These are phyloP conservation scores for Hansenula sp. DNA, from an alignment of 1,139 yeast species.

Conservation along the genomic window DNA sequence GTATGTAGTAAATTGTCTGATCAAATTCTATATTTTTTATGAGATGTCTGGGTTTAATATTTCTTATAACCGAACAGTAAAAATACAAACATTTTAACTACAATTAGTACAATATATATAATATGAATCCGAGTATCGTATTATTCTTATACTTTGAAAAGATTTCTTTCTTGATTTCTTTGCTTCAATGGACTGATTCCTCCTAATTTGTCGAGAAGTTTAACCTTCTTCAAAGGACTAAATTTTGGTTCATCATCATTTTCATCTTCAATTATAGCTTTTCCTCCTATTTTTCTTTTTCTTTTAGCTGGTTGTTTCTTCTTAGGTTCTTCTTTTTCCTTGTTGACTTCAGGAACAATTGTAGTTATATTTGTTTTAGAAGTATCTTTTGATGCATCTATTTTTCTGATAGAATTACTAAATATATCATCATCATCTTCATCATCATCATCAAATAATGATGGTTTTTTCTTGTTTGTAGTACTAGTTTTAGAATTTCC, in stretches of 20 bases:
- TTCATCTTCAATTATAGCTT: constrained; percentile 15
- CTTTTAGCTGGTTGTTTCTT: constrained; percentile 6
- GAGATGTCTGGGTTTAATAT: too few relatives aligned
- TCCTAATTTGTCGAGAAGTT: constrained; percentile 18
- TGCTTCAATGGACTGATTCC: constrained; percentile 23
- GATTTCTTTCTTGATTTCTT: constrained; percentile 20
- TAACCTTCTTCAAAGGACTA: constrained; percentile 20
- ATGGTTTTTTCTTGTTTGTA: constrained; percentile 8
- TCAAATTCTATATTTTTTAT: too few relatives aligned
- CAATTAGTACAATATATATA: not conserved
- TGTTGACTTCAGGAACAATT: not conserved
- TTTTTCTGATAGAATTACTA: constrained; percentile 13
- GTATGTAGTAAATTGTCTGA: too few relatives aligned
- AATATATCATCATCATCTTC: constrained; percentile 24
- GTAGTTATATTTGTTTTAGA: not conserved
- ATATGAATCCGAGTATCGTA: not conserved
- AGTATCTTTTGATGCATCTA: not conserved
- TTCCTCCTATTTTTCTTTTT: constrained; percentile 18
- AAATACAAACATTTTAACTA: not conserved
- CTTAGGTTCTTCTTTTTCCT: not conserved
- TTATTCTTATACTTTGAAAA: constrained; percentile 13
- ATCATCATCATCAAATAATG: constrained; percentile 24
- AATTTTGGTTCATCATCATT: constrained; percentile 14
- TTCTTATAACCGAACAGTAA: too few relatives aligned
- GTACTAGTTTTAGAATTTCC: not conserved